These are phyloP conservation scores for Calonectria hawksworthii DNA, from an alignment of 2,329 filamentous ascomycete species.

Conservation along the genomic window DNA sequence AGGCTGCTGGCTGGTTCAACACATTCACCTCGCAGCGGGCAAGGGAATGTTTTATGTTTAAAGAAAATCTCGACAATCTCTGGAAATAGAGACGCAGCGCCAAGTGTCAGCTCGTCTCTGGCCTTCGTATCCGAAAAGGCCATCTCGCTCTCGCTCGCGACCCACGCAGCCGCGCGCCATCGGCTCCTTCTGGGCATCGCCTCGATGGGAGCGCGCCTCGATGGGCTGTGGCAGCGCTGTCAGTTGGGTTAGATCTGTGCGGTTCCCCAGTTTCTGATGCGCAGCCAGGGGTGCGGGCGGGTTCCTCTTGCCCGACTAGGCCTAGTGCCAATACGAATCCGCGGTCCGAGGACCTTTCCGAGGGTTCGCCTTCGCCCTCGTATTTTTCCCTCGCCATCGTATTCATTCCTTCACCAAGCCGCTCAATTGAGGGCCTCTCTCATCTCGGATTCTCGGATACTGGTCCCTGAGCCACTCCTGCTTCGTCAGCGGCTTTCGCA, in stretches of 20 bases:
- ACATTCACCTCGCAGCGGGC: neutral
- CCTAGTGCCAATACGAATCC: slow-evolving; percentile 40
- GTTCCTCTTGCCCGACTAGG: neutral
- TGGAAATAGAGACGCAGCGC: neutral
- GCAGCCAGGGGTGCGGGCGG: slow-evolving; percentile 20
- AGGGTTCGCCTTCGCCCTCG: slow-evolving; percentile 40
- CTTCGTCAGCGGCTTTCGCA: neutral
- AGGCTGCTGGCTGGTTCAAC: neutral
- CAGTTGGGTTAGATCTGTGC: neutral
- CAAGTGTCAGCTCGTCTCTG: neutral
- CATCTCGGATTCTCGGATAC: neutral
- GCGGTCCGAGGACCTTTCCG: slow-evolving; percentile 37
- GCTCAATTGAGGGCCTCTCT: neutral
- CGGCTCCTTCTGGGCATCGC: neutral
- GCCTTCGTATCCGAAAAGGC: neutral
- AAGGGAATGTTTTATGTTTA: neutral
- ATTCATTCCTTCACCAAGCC: neutral
- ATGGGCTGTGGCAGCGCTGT: neutral
- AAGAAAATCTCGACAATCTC: neutral
- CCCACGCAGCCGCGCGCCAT: neutral
- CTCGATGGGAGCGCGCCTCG: neutral
- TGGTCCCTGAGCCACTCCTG: slow-evolving; percentile 17
- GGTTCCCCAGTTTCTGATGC: slow-evolving; percentile 13
- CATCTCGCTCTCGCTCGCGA: neutral
- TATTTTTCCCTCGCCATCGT: slow-evolving; percentile 15